Evolutionary conservation across 345 rosid species (phyloP).

Genomic region (Populus simonii): DNA sequence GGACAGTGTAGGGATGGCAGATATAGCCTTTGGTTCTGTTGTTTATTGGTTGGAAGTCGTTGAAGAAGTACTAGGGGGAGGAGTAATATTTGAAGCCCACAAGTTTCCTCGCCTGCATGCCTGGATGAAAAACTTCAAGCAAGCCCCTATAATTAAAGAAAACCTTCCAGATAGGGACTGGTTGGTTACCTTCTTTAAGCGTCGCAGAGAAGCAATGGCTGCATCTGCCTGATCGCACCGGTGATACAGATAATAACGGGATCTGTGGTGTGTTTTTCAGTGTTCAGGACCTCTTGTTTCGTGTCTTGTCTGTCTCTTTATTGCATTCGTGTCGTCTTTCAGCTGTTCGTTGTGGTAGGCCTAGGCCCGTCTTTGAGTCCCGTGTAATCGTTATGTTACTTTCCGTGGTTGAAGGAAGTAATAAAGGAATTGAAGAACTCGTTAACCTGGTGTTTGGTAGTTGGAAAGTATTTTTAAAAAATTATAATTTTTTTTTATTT

Average conservation of each 20-base stretch:
- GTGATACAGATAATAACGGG: background rate
- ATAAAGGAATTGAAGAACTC: no score
- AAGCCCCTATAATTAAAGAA: background rate
- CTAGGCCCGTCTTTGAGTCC: no score
- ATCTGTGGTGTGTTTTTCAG: background rate
- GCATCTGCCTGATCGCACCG: background rate
- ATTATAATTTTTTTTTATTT: no score
- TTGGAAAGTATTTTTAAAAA: no score
- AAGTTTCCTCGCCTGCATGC: background rate
- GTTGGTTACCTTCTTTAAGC: background rate
- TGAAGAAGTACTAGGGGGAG: background rate
- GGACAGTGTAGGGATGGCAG: background rate
- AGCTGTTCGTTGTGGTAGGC: no score
- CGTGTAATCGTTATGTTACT: no score
- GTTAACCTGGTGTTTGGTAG: no score
- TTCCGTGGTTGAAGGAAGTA: no score
- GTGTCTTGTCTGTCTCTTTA: no score
- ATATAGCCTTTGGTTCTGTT: background rate
- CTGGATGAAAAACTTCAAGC: background rate
- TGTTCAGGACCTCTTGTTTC: background rate
- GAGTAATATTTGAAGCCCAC: background rate
- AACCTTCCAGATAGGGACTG: background rate
- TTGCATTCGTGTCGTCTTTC: no score
- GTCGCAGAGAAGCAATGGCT: background rate
- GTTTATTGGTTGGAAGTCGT: background rate